These are phyloP conservation scores for Pestalotiopsis fici DNA, from an alignment of 2,329 filamentous ascomycete species.

Conservation along the genomic window DNA sequence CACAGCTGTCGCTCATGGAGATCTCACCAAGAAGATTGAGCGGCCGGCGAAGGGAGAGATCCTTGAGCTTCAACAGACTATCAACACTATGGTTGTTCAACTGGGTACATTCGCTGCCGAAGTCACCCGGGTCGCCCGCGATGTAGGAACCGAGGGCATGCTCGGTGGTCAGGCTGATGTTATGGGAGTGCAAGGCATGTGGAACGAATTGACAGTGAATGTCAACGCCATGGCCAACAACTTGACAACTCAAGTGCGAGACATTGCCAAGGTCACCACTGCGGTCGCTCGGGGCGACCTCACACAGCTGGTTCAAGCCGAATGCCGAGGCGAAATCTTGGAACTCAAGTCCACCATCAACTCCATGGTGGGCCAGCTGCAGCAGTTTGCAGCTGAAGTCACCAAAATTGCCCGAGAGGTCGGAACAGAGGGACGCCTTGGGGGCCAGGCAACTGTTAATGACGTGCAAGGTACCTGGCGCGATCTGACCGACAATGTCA, in stretches of 20 bases:
- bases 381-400: slow-evolving; percentile 95
- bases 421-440: slow-evolving; percentile 90
- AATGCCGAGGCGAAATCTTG: slow-evolving; percentile 87
- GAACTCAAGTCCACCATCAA: slow-evolving; percentile 98
- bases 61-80: slow-evolving; percentile 79
- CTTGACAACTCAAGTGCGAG: slow-evolving; percentile 84
- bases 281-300: slow-evolving; percentile 82
- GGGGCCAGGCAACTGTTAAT: slow-evolving; percentile 92
- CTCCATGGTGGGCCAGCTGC: slow-evolving; percentile 97
- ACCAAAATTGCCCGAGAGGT: slow-evolving; percentile 96
- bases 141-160: slow-evolving; percentile 83
- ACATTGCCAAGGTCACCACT: slow-evolving; percentile 84
- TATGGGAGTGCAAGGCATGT: slow-evolving; percentile 83
- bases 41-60: slow-evolving; percentile 81
- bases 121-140: slow-evolving; percentile 79
- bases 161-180: slow-evolving; percentile 82
- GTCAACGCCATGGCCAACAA: slow-evolving; percentile 90
- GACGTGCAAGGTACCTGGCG: slow-evolving; percentile 98
- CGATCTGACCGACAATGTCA: slow-evolving; percentile 92
- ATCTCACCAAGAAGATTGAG: slow-evolving; percentile 83
- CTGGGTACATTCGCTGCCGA: slow-evolving; percentile 81
- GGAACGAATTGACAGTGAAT: slow-evolving; percentile 84
- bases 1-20: slow-evolving; percentile 79
- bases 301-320: slow-evolving; percentile 94
- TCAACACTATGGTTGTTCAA: slow-evolving; percentile 89